A percentile compares a stretch with the other conserved stretches of the same genome.
phyloP scores from a whole-genome alignment of 2,329 filamentous ascomycete species.

The Beauveria bassiana region DNA sequence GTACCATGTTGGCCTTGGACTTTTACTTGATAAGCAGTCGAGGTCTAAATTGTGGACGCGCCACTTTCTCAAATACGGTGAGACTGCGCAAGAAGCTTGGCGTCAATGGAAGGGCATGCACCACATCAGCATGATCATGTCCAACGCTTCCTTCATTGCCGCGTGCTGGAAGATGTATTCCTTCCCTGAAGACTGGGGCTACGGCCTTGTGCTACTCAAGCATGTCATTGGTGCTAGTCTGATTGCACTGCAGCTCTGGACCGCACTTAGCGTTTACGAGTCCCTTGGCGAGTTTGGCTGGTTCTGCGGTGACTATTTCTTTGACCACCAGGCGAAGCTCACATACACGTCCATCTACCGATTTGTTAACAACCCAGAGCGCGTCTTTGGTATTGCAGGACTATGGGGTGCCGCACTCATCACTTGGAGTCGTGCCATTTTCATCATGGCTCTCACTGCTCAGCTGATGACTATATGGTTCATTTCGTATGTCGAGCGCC shows the following conservation, averaged over 20 bases:
- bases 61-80: constrained; percentile 95
- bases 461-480: constrained; percentile 81
- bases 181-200: constrained; percentile 76
- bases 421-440: constrained; percentile 80
- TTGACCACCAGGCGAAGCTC: constrained; percentile 75
- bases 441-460: constrained; percentile 75
- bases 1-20: constrained; percentile 83
- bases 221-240: constrained; percentile 78
- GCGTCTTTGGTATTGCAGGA: constrained; percentile 87
- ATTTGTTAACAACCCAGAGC: constrained; percentile 95
- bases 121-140: constrained; percentile 85
- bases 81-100: constrained; percentile 87
- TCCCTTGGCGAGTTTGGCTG: constrained; percentile 96
- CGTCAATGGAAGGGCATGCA: constrained; percentile 96
- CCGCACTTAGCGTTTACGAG: constrained; percentile 85
- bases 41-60: constrained; percentile 90
- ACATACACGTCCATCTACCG: constrained; percentile 97
- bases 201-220: constrained; percentile 76
- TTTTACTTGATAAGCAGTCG: constrained; percentile 79
- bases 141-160: constrained; percentile 79
- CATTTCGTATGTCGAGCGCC: constrained; percentile 88
- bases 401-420: constrained; percentile 93
- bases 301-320: constrained; percentile 99
- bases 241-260: constrained; percentile 86
- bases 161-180: constrained; percentile 96